Conservation (phyloP, 129 eudicot species). For the Flaveria bidentis region DNA sequence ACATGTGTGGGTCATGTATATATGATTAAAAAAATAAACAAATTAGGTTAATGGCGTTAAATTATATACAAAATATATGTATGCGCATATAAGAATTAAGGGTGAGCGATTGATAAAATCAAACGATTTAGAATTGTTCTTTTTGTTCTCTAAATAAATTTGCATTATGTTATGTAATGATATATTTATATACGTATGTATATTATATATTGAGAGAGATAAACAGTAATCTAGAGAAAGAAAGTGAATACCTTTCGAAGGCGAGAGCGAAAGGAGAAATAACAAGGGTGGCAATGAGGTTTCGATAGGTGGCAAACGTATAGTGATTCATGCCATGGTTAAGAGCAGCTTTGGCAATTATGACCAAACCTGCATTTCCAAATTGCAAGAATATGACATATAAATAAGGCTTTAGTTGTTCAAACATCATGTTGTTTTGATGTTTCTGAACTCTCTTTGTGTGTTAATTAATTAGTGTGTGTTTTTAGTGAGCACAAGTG, state of each 20-base stretch:
- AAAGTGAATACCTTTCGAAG: slow-evolving; percentile 61
- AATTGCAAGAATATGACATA: slow-evolving; percentile 59
- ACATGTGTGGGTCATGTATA: too few relatives aligned
- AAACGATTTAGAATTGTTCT: too few relatives aligned
- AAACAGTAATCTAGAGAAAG: background rate
- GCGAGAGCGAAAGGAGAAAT: slow-evolving; percentile 71
- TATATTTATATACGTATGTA: background rate
- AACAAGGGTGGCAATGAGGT: slow-evolving; percentile 65
- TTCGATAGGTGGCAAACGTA: slow-evolving; percentile 71
- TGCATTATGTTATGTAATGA: too few relatives aligned
- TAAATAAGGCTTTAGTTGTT: slow-evolving; percentile 52
- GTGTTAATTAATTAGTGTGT: background rate
- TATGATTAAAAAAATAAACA: too few relatives aligned
- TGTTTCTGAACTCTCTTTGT: background rate
- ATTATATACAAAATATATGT: too few relatives aligned
- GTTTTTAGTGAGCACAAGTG: slow-evolving; percentile 28
- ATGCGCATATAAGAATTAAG: too few relatives aligned
- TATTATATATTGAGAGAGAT: background rate
- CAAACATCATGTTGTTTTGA: slow-evolving; percentile 27
- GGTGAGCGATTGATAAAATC: too few relatives aligned
- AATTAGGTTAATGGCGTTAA: too few relatives aligned
- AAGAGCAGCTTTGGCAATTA: slow-evolving; percentile 72
- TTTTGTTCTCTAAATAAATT: too few relatives aligned
- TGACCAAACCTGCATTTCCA: slow-evolving; percentile 68
- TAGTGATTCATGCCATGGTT: slow-evolving; percentile 78